These are phyloP conservation scores for Petunia axillaris DNA, from an alignment of 257 asterid genomes.

Conservation along the genomic window DNA sequence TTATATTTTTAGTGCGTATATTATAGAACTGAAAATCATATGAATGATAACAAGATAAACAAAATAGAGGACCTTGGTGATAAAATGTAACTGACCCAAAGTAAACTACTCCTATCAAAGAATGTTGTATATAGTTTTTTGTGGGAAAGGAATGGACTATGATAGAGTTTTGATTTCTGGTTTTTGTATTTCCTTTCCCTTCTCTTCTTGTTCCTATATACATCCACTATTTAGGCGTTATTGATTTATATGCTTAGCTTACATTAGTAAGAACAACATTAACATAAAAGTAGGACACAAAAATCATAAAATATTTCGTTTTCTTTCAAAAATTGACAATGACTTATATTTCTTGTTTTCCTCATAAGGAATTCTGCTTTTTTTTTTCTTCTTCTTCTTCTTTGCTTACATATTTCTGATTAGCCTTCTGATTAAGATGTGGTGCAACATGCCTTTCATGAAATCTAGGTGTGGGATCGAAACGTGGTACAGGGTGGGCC, in stretches of 20 bases:
- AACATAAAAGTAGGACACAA: background rate
- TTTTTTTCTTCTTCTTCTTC: background rate
- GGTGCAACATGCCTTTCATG: conserved; percentile 16
- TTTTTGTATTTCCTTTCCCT: too few species aligned
- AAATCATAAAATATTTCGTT: background rate
- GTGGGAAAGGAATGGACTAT: too few species aligned
- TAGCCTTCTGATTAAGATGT: too few species aligned
- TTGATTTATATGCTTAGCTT: background rate
- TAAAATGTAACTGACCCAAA: background rate
- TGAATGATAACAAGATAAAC: background rate
- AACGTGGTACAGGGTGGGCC: conserved; percentile 26
- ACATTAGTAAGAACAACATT: background rate
- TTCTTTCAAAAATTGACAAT: background rate
- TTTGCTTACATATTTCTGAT: conserved; percentile 28
- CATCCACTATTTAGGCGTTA: background rate
- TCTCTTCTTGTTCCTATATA: background rate
- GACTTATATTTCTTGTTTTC: background rate
- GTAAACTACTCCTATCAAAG: too few species aligned
- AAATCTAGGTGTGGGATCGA: conserved; percentile 9
- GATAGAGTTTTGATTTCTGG: too few species aligned
- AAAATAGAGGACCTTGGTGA: background rate
- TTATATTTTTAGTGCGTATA: background rate
- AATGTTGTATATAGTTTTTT: too few species aligned
- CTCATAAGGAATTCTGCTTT: background rate
- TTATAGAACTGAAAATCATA: background rate